phyloP scores from a whole-genome alignment of 1,284 basidiomycete species.

The Ceratobasidium sp. region DNA sequence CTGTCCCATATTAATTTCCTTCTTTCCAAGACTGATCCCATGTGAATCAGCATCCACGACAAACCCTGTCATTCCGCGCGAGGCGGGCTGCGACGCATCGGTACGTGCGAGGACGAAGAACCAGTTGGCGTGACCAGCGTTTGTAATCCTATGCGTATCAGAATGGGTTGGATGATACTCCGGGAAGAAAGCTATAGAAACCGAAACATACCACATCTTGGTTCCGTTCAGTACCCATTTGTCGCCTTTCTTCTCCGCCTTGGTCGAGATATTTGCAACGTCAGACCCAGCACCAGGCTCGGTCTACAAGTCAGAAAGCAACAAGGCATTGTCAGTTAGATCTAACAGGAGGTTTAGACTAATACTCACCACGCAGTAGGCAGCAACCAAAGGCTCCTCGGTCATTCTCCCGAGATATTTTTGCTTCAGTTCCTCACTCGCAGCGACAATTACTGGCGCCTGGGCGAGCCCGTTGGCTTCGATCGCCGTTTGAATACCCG shows the following conservation, averaged over 20 bases:
- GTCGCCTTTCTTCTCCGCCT: constrained; percentile 66
- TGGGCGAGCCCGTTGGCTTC: constrained; percentile 65
- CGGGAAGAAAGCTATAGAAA: no score
- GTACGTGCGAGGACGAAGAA: constrained; percentile 69
- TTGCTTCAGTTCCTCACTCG: constrained; percentile 63
- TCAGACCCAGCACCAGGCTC: constrained; percentile 69
- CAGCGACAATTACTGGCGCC: constrained; percentile 66
- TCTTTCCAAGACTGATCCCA: constrained; percentile 65
- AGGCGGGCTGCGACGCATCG: constrained; percentile 61
- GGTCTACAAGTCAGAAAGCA: constrained; percentile 54
- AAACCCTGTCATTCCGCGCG: constrained; percentile 67
- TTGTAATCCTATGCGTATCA: constrained; percentile 59
- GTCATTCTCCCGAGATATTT: constrained; percentile 71
- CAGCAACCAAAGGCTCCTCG: constrained; percentile 67
- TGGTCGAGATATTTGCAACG: constrained; percentile 64
- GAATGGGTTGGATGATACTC: no score
- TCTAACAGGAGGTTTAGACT: no score
- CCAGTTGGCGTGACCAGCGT: constrained; percentile 67
- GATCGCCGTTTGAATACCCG: constrained; percentile 66
- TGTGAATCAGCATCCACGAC: constrained; percentile 66
- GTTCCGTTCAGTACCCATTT: constrained; percentile 65
- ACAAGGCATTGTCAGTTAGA: no score
- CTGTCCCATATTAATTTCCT: constrained; percentile 73
- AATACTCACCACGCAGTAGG: constrained; percentile 64
- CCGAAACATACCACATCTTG: constrained; percentile 68